Evolutionary conservation across 2,329 filamentous ascomycete species (phyloP).

Genomic region (Fusarium bulbicola): DNA sequence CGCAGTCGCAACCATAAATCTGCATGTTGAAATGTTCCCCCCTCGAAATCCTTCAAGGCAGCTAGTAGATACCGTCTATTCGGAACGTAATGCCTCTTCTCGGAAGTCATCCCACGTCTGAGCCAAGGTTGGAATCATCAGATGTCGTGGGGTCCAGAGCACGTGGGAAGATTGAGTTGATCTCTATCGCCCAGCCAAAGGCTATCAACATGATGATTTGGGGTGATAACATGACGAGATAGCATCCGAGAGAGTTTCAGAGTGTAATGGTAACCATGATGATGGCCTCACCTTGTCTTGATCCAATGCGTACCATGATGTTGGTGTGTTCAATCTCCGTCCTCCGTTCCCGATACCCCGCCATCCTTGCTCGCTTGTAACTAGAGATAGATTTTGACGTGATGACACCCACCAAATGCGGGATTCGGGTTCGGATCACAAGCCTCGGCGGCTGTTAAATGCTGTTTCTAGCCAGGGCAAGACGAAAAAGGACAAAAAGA

Average conservation of each 20-base stretch:
- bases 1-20: neutral
- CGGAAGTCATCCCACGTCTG: slow-evolving; percentile 30
- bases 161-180: slow-evolving; percentile 19
- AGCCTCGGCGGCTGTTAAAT: slow-evolving; percentile 15
- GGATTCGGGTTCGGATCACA: slow-evolving; percentile 21
- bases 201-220: slow-evolving; percentile 5
- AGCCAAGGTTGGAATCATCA: slow-evolving; percentile 22
- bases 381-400: slow-evolving; percentile 20
- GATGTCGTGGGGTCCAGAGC: slow-evolving; percentile 30
- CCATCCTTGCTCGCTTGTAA: slow-evolving; percentile 20
- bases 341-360: slow-evolving; percentile 24
- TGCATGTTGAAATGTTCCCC: neutral
- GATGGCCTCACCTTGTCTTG: neutral
- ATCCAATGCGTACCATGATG: neutral
- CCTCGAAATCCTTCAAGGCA: neutral
- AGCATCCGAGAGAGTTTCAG: neutral
- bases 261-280: neutral
- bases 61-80: slow-evolving; percentile 7
- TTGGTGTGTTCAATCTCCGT: slow-evolving; percentile 13
- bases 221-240: slow-evolving; percentile 5
- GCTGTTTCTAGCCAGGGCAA: neutral
- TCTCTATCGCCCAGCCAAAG: slow-evolving; percentile 1
- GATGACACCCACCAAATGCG: slow-evolving; percentile 28
- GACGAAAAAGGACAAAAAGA: neutral
- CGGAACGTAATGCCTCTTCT: slow-evolving; percentile 21